A percentile compares a stretch with the other conserved stretches of the same genome.
Evolutionary conservation across 495 filamentous ascomycete species (phyloP).

Genomic region (Penicillium flavigenum): DNA sequence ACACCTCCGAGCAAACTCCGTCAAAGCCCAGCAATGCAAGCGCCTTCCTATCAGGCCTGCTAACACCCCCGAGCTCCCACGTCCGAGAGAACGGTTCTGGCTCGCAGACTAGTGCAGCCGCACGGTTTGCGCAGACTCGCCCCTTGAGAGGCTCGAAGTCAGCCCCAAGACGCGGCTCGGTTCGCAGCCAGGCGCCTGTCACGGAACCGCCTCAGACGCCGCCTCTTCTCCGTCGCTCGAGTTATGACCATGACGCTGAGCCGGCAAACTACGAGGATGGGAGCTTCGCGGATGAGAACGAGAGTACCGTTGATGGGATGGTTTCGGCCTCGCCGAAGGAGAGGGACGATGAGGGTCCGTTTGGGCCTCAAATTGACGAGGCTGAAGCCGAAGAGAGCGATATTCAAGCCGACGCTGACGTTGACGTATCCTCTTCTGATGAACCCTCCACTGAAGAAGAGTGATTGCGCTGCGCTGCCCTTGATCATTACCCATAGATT

Average conservation of each 20-base stretch:
- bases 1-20: constrained; percentile 58
- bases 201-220: constrained; percentile 60
- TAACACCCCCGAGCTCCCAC: constrained; percentile 77
- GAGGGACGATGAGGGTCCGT: constrained; percentile 32
- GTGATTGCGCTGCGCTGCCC: neutral
- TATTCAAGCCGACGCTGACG: neutral
- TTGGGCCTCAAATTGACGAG: constrained; percentile 37
- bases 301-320: constrained; percentile 43
- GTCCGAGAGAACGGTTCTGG: constrained; percentile 53
- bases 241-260: constrained; percentile 73
- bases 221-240: constrained; percentile 63
- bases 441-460: constrained; percentile 12
- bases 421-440: constrained; percentile 7
- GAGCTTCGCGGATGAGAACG: constrained; percentile 39
- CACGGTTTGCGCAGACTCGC: constrained; percentile 47
- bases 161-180: constrained; percentile 33
- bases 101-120: constrained; percentile 36
- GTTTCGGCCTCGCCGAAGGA: constrained; percentile 42
- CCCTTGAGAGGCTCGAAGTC: constrained; percentile 37
- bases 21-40: constrained; percentile 56
- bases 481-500: constrained; percentile 7
- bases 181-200: constrained; percentile 36
- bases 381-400: constrained; percentile 9
- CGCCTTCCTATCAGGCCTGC: constrained; percentile 67
- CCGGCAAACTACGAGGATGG: constrained; percentile 39